Conservation (phyloP, 2,329 filamentous ascomycete genomes). For the Immersiporthe knoxdaviesiana region DNA sequence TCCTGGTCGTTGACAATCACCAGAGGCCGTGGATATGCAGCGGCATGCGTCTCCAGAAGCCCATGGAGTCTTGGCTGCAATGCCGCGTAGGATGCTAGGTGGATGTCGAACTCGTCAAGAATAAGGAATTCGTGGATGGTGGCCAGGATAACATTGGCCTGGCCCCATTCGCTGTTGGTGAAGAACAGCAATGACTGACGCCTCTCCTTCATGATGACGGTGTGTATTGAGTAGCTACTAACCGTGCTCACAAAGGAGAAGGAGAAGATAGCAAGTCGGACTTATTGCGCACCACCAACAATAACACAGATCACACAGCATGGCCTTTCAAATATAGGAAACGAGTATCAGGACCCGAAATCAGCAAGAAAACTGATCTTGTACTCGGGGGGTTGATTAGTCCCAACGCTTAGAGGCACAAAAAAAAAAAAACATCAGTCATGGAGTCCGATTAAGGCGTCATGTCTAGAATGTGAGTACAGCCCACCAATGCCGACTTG, state of each 20-base stretch:
- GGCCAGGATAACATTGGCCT: conserved; percentile 19
- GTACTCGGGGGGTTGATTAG: too few relatives aligned
- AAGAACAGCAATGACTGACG: conserved; percentile 16
- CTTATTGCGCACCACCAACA: too few relatives aligned
- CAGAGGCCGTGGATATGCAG: conserved; percentile 12
- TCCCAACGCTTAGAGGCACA: too few relatives aligned
- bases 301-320: too few relatives aligned
- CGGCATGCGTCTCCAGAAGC: conserved; percentile 4
- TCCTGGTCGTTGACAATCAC: background rate
- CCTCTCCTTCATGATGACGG: background rate
- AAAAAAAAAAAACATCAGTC: too few relatives aligned
- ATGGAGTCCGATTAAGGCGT: too few relatives aligned
- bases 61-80: conserved; percentile 4
- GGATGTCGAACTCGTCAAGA: conserved; percentile 12
- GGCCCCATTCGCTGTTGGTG: conserved; percentile 20
- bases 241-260: background rate
- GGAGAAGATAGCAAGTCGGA: background rate
- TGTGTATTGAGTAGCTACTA: background rate
- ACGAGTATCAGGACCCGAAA: background rate
- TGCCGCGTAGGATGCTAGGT: conserved; percentile 14
- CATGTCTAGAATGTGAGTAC: too few relatives aligned
- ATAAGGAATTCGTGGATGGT: conserved; percentile 19
- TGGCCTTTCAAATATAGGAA: background rate
- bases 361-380: background rate
- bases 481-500: too few relatives aligned